phyloP scores from a whole-genome alignment of 176 grass and related monocot genomes.

The Phoenix roebelenii region DNA sequence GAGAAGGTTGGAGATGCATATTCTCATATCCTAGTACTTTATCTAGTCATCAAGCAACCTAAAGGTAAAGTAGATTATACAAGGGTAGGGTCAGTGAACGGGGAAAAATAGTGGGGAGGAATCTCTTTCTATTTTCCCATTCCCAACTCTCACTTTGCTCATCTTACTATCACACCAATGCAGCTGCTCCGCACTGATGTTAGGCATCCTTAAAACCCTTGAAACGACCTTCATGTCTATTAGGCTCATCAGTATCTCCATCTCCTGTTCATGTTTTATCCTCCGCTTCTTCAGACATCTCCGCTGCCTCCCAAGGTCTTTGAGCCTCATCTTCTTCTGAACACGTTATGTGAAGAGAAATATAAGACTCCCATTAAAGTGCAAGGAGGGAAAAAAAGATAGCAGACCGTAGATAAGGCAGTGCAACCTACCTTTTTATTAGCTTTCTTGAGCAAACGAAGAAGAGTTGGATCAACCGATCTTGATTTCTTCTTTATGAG shows the following conservation, averaged over 20 bases:
- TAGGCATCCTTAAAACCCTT: conserved; percentile 67
- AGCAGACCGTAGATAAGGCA: background rate
- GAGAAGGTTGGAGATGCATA: conserved; percentile 23
- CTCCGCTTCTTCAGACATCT: conserved; percentile 61
- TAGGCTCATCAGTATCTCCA: conserved; percentile 56
- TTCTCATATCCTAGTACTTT: conserved; percentile 55
- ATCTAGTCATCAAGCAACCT: conserved; percentile 32
- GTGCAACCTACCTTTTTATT: conserved; percentile 2
- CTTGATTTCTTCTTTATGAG: background rate
- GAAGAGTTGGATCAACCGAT: no score
- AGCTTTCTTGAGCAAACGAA: background rate
- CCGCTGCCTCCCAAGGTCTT: conserved; percentile 47
- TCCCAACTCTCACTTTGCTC: conserved; percentile 40
- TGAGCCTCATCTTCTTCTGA: conserved; percentile 81
- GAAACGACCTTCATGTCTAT: conserved; percentile 82
- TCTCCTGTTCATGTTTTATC: conserved; percentile 50
- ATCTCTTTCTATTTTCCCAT: conserved; percentile 67
- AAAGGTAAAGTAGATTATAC: conserved; percentile 28
- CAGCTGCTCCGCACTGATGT: conserved; percentile 59
- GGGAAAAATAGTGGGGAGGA: conserved; percentile 76
- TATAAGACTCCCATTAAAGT: no score
- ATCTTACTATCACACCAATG: conserved; percentile 98
- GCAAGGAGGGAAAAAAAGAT: background rate
- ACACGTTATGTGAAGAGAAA: background rate
- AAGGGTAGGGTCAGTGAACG: conserved; percentile 34